Evolutionary conservation across 768 basidiomycete genomes (phyloP).

Genomic region (Amanita thiersii): DNA sequence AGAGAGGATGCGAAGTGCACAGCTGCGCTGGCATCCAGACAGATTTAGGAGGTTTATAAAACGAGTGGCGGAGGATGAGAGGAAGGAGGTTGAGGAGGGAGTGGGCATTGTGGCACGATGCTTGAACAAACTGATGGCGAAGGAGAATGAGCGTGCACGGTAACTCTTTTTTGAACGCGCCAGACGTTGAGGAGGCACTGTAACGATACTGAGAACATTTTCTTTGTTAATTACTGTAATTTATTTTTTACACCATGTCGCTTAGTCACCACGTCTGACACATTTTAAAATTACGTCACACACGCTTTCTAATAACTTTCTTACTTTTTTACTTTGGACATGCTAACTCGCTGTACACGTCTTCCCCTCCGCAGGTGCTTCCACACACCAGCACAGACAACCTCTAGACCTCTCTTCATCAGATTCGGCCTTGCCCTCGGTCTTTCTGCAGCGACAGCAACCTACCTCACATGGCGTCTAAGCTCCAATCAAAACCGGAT

Average conservation of each 20-base stretch:
- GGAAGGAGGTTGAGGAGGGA: constrained; percentile 44
- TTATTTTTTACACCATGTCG: no score
- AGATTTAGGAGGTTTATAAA: constrained; percentile 52
- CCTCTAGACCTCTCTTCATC: constrained; percentile 16
- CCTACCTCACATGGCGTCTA: constrained; percentile 43
- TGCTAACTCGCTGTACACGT: constrained; percentile 50
- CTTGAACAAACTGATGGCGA: constrained; percentile 56
- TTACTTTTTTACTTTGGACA: constrained; percentile 16
- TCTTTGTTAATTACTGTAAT: constrained; percentile 7
- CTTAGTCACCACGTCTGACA: no score
- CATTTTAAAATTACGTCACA: no score
- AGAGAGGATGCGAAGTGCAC: constrained; percentile 57
- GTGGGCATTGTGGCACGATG: constrained; percentile 60
- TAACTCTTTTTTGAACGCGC: no score
- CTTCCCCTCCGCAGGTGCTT: constrained; percentile 44
- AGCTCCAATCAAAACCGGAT: constrained; percentile 31
- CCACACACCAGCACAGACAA: constrained; percentile 30
- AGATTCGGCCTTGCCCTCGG: constrained; percentile 29
- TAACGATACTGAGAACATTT: constrained; percentile 1
- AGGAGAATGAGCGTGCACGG: constrained; percentile 18
- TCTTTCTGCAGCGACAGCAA: constrained; percentile 33
- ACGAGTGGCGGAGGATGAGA: constrained; percentile 47
- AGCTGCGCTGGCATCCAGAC: constrained; percentile 80
- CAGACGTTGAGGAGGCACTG: constrained; percentile 3
- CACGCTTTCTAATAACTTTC: background rate